These are phyloP conservation scores for Jimgerdemannia lactiflua DNA, from an alignment of 192 early-diverging fungal genomes.

Conservation along the genomic window DNA sequence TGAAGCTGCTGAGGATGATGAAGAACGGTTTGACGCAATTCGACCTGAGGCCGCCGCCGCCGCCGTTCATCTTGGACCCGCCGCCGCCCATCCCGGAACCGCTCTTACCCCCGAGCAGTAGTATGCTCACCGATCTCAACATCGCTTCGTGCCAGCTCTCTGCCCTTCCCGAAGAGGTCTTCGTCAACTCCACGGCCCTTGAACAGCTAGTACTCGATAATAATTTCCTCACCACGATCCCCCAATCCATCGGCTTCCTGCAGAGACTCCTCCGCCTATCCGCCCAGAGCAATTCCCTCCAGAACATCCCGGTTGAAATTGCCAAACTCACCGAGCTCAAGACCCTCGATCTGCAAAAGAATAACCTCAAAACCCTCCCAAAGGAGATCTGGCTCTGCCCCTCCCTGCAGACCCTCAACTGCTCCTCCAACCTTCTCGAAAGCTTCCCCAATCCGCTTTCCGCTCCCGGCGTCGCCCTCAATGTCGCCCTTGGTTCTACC, in stretches of 20 bases:
- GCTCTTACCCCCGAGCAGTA: constrained; percentile 14
- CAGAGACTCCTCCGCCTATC: constrained; percentile 51
- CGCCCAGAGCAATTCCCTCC: constrained; percentile 67
- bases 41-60: constrained; percentile 38
- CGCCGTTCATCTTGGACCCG: constrained; percentile 10
- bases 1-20: constrained; percentile 54
- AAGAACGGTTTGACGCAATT: constrained; percentile 73
- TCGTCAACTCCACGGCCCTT: constrained; percentile 53
- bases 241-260: constrained; percentile 54
- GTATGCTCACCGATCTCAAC: constrained; percentile 42
- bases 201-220: constrained; percentile 61
- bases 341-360: constrained; percentile 70
- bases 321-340: constrained; percentile 57
- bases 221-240: constrained; percentile 71
- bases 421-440: constrained; percentile 78
- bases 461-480: constrained; percentile 38
- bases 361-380: constrained; percentile 69
- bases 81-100: neutral
- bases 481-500: constrained; percentile 28
- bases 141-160: constrained; percentile 70
- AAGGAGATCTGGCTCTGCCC: constrained; percentile 77
- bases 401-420: constrained; percentile 67
- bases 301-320: constrained; percentile 67
- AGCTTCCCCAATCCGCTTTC: constrained; percentile 71
- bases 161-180: constrained; percentile 56